These are phyloP conservation scores for Rhizomucor pusillus DNA, from an alignment of 371 early-diverging fungal species.

Conservation along the genomic window DNA sequence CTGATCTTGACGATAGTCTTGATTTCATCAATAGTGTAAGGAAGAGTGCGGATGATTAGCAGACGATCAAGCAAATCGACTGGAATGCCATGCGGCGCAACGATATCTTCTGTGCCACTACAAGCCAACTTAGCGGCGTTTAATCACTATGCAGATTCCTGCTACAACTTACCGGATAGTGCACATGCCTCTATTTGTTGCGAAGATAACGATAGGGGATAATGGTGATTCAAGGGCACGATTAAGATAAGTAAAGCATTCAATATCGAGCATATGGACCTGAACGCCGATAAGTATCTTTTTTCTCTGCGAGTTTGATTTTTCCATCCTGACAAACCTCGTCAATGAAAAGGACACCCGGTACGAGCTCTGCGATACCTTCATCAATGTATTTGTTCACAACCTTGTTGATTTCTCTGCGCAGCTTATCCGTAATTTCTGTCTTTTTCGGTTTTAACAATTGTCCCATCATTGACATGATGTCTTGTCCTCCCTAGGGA, in stretches of 20 bases:
- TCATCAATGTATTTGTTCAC: conserved; percentile 99
- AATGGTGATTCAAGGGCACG: conserved; percentile 92
- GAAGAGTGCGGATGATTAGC: conserved; percentile 91
- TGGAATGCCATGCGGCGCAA: conserved; percentile 95
- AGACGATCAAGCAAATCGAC: conserved; percentile 96
- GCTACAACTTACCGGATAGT: conserved; percentile 68
- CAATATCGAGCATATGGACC: conserved; percentile 98
- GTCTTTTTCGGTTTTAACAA: conserved; percentile 97
- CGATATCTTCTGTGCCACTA: conserved; percentile 89
- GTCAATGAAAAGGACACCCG: conserved; percentile 98
- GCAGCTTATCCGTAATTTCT: conserved; percentile 96
- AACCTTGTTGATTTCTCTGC: conserved; percentile 98
- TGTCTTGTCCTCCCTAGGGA: conserved; percentile 87
- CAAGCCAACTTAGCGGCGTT: no score
- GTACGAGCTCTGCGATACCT: conserved; percentile 96
- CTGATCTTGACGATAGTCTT: conserved; percentile 87
- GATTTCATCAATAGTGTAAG: conserved; percentile 91
- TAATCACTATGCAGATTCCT: not conserved
- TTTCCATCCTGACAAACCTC: conserved; percentile 61
- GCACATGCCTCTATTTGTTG: conserved; percentile 97
- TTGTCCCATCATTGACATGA: conserved; percentile 97
- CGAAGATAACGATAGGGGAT: conserved; percentile 97
- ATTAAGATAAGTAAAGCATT: conserved; percentile 98
- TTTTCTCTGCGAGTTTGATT: conserved; percentile 8
- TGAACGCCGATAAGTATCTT: conserved; percentile 1